A percentile compares a stretch with the other conserved stretches of the same genome.
Evolutionary conservation across 1,284 basidiomycete species (phyloP).

Genomic region (Gymnopus androsaceus): DNA sequence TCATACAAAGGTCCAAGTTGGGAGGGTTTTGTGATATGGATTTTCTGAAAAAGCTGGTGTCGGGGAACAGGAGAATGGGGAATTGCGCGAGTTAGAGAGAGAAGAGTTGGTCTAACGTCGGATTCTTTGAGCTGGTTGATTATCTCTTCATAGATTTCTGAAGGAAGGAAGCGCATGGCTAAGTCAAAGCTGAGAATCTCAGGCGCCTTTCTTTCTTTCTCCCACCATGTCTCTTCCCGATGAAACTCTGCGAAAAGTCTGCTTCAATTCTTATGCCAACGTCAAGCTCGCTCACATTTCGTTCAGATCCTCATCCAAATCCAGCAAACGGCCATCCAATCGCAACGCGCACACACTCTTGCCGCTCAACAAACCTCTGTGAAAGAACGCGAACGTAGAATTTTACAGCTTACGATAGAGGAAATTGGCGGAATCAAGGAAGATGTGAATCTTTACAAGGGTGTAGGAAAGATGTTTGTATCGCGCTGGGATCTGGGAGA

Average conservation of each 20-base stretch:
- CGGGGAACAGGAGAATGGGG: constrained; percentile 55
- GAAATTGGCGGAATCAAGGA: constrained; percentile 68
- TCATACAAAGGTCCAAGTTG: constrained; percentile 50
- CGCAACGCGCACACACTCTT: constrained; percentile 74
- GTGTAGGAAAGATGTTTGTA: constrained; percentile 88
- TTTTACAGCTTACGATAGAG: constrained; percentile 83
- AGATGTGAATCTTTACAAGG: constrained; percentile 82
- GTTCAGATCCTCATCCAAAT: constrained; percentile 86
- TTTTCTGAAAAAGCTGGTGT: constrained; percentile 49
- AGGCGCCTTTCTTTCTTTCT: constrained; percentile 1
- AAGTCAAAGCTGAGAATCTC: constrained; percentile 1
- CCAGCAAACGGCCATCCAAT: constrained; percentile 81
- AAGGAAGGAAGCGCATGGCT: constrained; percentile 41
- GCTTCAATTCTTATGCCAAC: constrained; percentile 11
- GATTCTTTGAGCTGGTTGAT: constrained; percentile 43
- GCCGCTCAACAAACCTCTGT: constrained; percentile 71
- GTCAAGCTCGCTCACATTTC: constrained; percentile 20
- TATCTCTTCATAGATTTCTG: constrained; percentile 61
- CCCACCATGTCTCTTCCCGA: constrained; percentile 78
- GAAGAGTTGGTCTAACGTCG: constrained; percentile 42
- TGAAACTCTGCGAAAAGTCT: constrained; percentile 83
- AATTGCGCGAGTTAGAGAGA: constrained; percentile 57
- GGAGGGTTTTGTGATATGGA: constrained; percentile 45
- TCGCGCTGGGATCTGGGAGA: not conserved
- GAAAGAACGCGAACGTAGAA: constrained; percentile 85